A percentile compares a stretch with the other conserved stretches of the same genome.
These are phyloP conservation scores for Salix udensis DNA, from an alignment of 345 rosid genomes.

Conservation along the genomic window DNA sequence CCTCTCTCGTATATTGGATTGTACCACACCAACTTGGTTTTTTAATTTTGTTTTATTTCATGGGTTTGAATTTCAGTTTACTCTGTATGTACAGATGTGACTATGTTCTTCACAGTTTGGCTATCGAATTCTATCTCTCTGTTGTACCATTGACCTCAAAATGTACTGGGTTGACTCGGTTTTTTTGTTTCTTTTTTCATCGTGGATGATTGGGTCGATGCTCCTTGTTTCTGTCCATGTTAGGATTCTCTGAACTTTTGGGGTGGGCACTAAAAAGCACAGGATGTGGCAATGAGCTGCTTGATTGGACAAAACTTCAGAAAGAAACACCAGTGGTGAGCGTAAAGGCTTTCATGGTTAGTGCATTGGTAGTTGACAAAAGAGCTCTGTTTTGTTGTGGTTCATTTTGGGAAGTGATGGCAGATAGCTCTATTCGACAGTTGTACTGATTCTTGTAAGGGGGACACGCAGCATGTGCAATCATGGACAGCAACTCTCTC, in stretches of 20 bases:
- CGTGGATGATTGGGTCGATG: not conserved
- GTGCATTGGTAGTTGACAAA: slow-evolving; percentile 4
- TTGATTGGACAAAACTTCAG: too few species aligned
- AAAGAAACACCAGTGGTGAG: not conserved
- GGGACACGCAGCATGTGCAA: slow-evolving; percentile 36
- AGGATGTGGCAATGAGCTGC: not conserved
- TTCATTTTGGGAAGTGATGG: slow-evolving; percentile 4
- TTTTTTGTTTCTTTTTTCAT: not conserved
- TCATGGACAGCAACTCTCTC: not conserved
- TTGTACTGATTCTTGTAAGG: slow-evolving; percentile 24
- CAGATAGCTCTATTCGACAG: slow-evolving; percentile 31
- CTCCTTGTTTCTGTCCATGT: slow-evolving; percentile 15
- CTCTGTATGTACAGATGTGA: slow-evolving; percentile 12
- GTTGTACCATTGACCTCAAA: not conserved
- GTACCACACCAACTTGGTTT: slow-evolving; percentile 4
- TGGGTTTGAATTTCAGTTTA: slow-evolving; percentile 14
- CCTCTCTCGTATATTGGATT: slow-evolving; percentile 3
- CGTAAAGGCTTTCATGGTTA: not conserved
- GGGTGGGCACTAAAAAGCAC: slow-evolving; percentile 3
- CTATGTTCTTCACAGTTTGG: slow-evolving; percentile 19
- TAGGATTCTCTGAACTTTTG: slow-evolving; percentile 20
- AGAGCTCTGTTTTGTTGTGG: slow-evolving; percentile 3
- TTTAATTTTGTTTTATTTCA: not conserved
- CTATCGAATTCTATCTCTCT: not conserved
- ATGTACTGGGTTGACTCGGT: slow-evolving; percentile 3